Evolutionary conservation across 1,284 basidiomycete species (phyloP), one percentile per base, ranked within the genome.

Genomic region (Ganoderma lingzhi): DNA sequence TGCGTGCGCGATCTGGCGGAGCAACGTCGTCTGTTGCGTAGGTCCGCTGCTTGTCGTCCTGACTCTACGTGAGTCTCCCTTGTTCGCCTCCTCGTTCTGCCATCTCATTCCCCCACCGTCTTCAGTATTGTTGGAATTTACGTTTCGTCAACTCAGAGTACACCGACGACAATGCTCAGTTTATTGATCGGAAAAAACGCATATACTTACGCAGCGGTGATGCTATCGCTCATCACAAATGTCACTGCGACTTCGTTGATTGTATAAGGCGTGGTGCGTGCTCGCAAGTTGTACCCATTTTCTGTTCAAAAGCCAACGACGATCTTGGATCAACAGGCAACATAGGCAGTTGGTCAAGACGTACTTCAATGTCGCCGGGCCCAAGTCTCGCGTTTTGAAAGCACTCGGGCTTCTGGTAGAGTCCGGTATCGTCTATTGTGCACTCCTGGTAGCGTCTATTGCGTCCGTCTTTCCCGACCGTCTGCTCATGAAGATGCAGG

Each of bases 151-250:
- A 12, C 23, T 30, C 28, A 6, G 32, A 32, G 61, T 5, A 32
- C 12, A 2, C 42, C 39, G 23, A n/a, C 41, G 12, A 45, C 30
- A 35, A 15, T 5, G 3, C 42, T 42, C 6, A 19, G 6, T 15
- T 17, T 62, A 32, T 62, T 62, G n/a, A 2, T 62, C 10, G 42
- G 39, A 6, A 12, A 17, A 28, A 62, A 45, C 28, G 39, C 30
- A 2, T 62, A 30, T 15, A 39, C 39, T 19, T 28, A 23, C 17
- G 42, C 30, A 15, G 28, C 61, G 12, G 61, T 42, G 17, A 28
- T 59, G 23, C 30, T 65, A 23, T 65, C 64, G 1, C 55, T 65
- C 12, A 15, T 35, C 32, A 65, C 64, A 6, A 65, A 65, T 30
- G 64, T 48, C 19, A 14, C n/a, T 5, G 64, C 64, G 10, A 59